These are phyloP conservation scores for Alternaria hordeiaustralica DNA, from an alignment of 2,329 filamentous ascomycete genomes.

Conservation along the genomic window DNA sequence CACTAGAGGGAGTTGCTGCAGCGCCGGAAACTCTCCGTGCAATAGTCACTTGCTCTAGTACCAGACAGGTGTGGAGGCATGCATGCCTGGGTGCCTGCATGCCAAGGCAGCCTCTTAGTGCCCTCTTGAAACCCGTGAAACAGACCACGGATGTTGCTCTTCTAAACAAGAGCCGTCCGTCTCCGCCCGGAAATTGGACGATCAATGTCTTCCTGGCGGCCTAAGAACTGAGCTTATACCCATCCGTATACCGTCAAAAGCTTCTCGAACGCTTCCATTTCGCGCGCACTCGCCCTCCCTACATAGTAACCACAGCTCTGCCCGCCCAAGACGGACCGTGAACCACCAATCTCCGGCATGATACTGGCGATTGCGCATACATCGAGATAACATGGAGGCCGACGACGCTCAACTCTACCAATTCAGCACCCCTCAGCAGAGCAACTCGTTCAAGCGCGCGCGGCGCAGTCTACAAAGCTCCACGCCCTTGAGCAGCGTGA, in stretches of 20 bases:
- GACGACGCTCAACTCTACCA: constrained; percentile 47
- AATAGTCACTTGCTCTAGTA: constrained; percentile 41
- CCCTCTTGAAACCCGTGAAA: constrained; percentile 33
- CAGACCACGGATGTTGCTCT: constrained; percentile 24
- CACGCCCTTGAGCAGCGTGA: constrained; percentile 45
- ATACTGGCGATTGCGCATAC: constrained; percentile 37
- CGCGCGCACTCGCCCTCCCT: constrained; percentile 34
- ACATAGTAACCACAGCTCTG: constrained; percentile 33
- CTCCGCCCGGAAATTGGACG: constrained; percentile 49
- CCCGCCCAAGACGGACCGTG: constrained; percentile 40
- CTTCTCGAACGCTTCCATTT: constrained; percentile 46
- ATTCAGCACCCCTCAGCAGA: constrained; percentile 44
- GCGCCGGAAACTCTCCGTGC: constrained; percentile 30
- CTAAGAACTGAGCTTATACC: constrained; percentile 43
- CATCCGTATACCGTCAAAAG: constrained; percentile 43
- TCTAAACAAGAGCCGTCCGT: constrained; percentile 49
- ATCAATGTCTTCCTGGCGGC: constrained; percentile 49
- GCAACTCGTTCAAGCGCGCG: constrained; percentile 47
- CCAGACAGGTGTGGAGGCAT: constrained; percentile 32
- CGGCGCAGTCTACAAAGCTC: constrained; percentile 47
- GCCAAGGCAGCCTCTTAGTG: constrained; percentile 34
- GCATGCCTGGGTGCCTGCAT: constrained; percentile 44
- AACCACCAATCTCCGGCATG: constrained; percentile 46
- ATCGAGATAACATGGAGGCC: constrained; percentile 47
- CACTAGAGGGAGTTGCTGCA: constrained; percentile 20